These are phyloP conservation scores for Mallotus nudiflorus DNA, from an alignment of 345 rosid genomes.

Conservation along the genomic window DNA sequence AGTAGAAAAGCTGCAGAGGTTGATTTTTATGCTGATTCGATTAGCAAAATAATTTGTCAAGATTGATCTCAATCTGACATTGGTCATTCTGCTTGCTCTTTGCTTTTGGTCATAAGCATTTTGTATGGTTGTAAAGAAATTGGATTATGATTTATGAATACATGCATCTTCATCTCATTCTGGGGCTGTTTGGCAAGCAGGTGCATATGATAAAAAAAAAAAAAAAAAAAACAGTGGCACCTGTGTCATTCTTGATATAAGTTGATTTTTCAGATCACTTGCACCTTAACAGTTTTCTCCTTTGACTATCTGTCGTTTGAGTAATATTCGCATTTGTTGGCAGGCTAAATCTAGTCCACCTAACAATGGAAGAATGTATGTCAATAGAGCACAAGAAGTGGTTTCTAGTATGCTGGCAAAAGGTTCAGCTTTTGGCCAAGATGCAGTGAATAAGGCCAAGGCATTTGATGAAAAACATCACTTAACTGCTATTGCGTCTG, in stretches of 20 bases:
- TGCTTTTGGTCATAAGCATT: neutral
- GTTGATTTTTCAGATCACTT: neutral
- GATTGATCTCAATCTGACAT: neutral
- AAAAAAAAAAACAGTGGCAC: neutral
- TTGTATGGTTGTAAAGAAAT: too few relatives aligned
- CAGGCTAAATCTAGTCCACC: conserved; percentile 53
- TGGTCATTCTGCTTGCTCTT: neutral
- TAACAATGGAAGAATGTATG: conserved; percentile 66
- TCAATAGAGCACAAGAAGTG: conserved; percentile 80
- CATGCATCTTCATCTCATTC: neutral
- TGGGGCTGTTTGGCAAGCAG: neutral
- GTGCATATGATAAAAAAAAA: neutral
- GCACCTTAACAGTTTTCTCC: conserved; percentile 8
- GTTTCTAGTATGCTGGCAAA: conserved; percentile 75
- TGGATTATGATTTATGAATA: neutral
- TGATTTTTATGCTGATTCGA: conserved; percentile 4
- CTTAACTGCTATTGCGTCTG: conserved; percentile 84
- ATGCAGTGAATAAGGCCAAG: conserved; percentile 89
- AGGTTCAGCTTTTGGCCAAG: conserved; percentile 88
- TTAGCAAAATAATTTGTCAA: neutral
- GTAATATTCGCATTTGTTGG: conserved; percentile 18
- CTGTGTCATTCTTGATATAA: neutral
- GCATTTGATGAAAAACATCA: conserved; percentile 91
- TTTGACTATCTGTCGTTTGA: neutral
- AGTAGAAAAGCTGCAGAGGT: neutral